Conservation (phyloP, 1,284 basidiomycete genomes). For the Megacollybia platyphylla region DNA sequence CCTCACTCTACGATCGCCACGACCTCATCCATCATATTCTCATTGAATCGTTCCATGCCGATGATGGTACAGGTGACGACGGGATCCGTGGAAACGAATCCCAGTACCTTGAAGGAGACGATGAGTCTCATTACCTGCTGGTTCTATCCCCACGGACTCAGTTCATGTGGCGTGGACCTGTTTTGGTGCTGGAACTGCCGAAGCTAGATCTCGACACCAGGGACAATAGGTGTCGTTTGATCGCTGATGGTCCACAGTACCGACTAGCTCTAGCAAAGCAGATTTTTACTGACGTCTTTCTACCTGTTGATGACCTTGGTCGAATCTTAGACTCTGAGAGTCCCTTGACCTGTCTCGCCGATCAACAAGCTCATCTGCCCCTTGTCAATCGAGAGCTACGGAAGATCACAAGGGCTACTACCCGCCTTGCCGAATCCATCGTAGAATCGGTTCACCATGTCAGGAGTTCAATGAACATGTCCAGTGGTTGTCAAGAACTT, state of each 20-base stretch:
- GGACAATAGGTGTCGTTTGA: constrained; percentile 73
- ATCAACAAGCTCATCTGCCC: constrained; percentile 88
- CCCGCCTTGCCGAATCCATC: constrained; percentile 86
- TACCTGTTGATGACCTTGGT: constrained; percentile 46
- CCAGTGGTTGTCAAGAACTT: constrained; percentile 70
- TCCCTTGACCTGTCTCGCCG: constrained; percentile 54
- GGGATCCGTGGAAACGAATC: constrained; percentile 32
- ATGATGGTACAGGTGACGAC: constrained; percentile 40
- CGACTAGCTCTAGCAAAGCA: constrained; percentile 73
- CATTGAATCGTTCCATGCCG: constrained; percentile 72
- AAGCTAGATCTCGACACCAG: constrained; percentile 69
- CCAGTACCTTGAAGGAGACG: constrained; percentile 22
- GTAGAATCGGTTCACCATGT: constrained; percentile 85
- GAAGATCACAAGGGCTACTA: constrained; percentile 83
- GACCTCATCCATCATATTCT: constrained; percentile 76
- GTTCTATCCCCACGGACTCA: constrained; percentile 77
- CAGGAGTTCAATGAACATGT: constrained; percentile 49
- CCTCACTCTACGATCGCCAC: constrained; percentile 73
- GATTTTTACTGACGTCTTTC: constrained; percentile 60
- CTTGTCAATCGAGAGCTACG: constrained; percentile 82
- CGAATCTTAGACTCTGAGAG: constrained; percentile 28
- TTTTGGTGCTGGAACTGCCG: constrained; percentile 61
- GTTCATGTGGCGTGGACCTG: constrained; percentile 93
- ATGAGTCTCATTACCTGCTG: constrained; percentile 65
- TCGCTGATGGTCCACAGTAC: constrained; percentile 79